Base-by-base conservation (phyloP, 2,329 filamentous ascomycete species). In the Chalaropsis ovoidea region DNA sequence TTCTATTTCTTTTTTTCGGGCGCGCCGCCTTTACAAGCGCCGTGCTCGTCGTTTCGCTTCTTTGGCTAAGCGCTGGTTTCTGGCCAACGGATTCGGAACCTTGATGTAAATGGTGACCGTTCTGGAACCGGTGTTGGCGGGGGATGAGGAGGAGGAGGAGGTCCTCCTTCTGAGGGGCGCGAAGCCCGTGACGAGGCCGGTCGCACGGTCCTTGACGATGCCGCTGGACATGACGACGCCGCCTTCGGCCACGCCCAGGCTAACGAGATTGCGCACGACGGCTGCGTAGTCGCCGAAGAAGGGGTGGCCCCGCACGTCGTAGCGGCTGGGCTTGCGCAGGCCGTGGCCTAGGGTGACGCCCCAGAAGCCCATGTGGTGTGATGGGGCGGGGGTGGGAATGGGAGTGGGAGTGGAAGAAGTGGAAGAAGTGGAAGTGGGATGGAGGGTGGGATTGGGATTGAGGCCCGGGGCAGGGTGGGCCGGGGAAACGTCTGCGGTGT, bases 271-370 rank as follows among this genome's bases (percentile, higher is more conserved):
- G 65, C 74, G 74, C 1, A 72, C 71, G 0, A 84, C 78, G 8
- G 69, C 70, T 2, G 71, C 69, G 61, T 82, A 81, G 65, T 81
- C 74, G 1, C 83, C 83, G 67, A 84, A 80, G 72, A 85, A 85
- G 3, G 65, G 68, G 70, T 85, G 83, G 0, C 77, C 77, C 24
- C 83, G 76, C 1, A 75, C 73, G 69, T 81, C 78, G 35, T 73
- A 71, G 2, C 69, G 70, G 0, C 70, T 73, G 1, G 67, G 65
- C 24, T 65, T 65, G 7, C 61, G 31, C 22, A 84, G 56, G 0
- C 83, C 83, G 69, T 86, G 83, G 0, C 83, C 84, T 13, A 86
- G 73, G 0, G 83, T 82, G 0, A 84, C 82, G 15, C 79, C 83
- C 78, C 80, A 82, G 54, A 76, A 68, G n/a, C 73, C 73, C 0